A percentile compares a stretch with the other conserved stretches of the same genome.
Conservation (phyloP, 2,329 filamentous ascomycete genomes). For the Zalaria sp. region DNA sequence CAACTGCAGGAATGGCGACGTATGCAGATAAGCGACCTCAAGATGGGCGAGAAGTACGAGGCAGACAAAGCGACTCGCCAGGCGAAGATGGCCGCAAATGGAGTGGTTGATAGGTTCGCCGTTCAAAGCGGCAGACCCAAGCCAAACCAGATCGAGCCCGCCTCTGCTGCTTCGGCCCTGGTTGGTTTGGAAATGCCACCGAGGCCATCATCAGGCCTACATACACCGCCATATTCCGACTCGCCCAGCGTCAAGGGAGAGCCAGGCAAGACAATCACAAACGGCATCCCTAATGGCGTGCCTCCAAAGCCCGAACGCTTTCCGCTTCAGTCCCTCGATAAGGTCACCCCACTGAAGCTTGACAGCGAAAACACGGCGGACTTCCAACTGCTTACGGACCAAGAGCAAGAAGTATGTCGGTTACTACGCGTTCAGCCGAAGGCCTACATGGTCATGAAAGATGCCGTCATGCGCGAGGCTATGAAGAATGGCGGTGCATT, state of each 20-base stretch:
- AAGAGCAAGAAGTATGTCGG: slow-evolving; percentile 78
- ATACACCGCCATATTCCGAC: slow-evolving; percentile 22
- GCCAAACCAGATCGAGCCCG: slow-evolving; percentile 49
- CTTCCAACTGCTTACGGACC: slow-evolving; percentile 68
- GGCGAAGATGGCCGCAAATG: slow-evolving; percentile 52
- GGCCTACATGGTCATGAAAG: slow-evolving; percentile 88
- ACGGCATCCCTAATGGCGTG: slow-evolving; percentile 31
- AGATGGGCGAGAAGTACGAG: slow-evolving; percentile 84
- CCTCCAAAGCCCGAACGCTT: slow-evolving; percentile 22
- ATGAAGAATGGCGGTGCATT: slow-evolving; percentile 75
- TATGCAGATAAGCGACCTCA: slow-evolving; percentile 70
- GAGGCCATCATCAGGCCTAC: slow-evolving; percentile 33
- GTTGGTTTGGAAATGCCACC: slow-evolving; percentile 67
- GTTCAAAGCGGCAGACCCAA: slow-evolving; percentile 51
- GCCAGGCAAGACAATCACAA: slow-evolving; percentile 29
- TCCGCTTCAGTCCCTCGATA: slow-evolving; percentile 22
- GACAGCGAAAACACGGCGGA: slow-evolving; percentile 67
- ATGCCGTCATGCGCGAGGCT: slow-evolving; percentile 79
- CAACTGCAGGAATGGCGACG: slow-evolving; percentile 91
- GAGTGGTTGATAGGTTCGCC: slow-evolving; percentile 74
- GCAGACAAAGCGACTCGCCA: slow-evolving; percentile 66
- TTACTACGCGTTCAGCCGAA: slow-evolving; percentile 78
- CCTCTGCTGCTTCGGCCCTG: slow-evolving; percentile 60
- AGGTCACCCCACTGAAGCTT: slow-evolving; percentile 50
- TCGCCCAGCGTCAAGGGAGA: slow-evolving; percentile 12